phyloP scores from a whole-genome alignment of 495 filamentous ascomycete species.

The Thermochaetoides thermophila region DNA sequence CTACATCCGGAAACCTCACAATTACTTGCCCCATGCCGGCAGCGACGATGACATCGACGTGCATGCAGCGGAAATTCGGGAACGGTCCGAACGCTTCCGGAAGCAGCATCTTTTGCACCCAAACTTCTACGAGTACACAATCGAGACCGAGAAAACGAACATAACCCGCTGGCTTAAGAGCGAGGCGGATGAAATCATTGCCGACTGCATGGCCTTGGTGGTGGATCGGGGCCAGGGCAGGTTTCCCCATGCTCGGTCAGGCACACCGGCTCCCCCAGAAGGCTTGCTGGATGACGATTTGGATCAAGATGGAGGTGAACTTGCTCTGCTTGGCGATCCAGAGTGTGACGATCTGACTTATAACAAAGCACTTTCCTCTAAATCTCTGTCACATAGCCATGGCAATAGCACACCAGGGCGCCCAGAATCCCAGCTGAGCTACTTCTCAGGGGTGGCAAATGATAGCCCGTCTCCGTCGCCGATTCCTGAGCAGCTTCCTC shows the following conservation, averaged over 20 bases:
- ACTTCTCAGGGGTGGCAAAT: neutral
- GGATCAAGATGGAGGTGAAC: slow-evolving; percentile 12
- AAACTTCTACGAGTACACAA: slow-evolving; percentile 55
- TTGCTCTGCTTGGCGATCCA: slow-evolving; percentile 24
- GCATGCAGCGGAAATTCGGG: slow-evolving; percentile 52
- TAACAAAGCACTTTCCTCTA: slow-evolving; percentile 28
- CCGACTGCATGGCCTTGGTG: slow-evolving; percentile 46
- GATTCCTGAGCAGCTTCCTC: neutral
- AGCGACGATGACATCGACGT: slow-evolving; percentile 56
- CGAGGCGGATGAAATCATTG: slow-evolving; percentile 56
- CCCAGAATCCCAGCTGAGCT: slow-evolving; percentile 21
- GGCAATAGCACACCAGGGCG: slow-evolving; percentile 16
- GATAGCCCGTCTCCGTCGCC: neutral
- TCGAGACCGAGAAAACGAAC: slow-evolving; percentile 57
- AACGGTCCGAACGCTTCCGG: slow-evolving; percentile 50
- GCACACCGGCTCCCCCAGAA: neutral
- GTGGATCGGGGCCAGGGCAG: slow-evolving; percentile 10
- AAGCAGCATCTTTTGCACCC: slow-evolving; percentile 54
- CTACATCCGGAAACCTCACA: slow-evolving; percentile 60
- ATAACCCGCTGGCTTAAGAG: slow-evolving; percentile 56
- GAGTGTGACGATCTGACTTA: slow-evolving; percentile 20
- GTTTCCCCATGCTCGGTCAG: slow-evolving; percentile 1
- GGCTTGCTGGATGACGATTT: slow-evolving; percentile 7
- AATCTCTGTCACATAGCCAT: slow-evolving; percentile 18
- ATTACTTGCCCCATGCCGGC: slow-evolving; percentile 48